Evolutionary conservation across 1,139 yeast species (phyloP), one percentile per base, ranked within the genome.

Genomic region (Eremothecium cymbalariae): DNA sequence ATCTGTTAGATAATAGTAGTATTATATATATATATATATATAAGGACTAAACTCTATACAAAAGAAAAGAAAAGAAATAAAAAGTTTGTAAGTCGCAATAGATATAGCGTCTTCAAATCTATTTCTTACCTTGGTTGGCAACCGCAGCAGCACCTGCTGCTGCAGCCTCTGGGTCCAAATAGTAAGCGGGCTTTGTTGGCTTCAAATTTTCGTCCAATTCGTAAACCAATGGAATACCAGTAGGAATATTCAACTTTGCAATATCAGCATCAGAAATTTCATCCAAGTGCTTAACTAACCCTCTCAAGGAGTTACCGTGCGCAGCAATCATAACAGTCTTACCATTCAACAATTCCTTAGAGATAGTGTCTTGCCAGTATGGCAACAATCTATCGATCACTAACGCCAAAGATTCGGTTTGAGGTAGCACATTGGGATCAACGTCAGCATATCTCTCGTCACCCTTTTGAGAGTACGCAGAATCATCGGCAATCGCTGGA

Each of bases 61-160:
- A n/a, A n/a, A n/a, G n/a, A n/a, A n/a, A n/a, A n/a, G n/a, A n/a
- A n/a, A n/a, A n/a, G n/a, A n/a, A n/a, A n/a, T n/a, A n/a, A n/a
- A n/a, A n/a, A n/a, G n/a, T n/a, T n/a, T n/a, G n/a, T n/a, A n/a
- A n/a, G n/a, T n/a, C n/a, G n/a, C n/a, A n/a, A n/a, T n/a, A n/a
- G n/a, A n/a, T n/a, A n/a, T n/a, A n/a, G n/a, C n/a, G n/a, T n/a
- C n/a, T n/a, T n/a, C n/a, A n/a, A n/a, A 27, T 27, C 25, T 40
- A 34, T 36, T 72, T 72, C 69, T 72, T 70, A 65, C 97, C 97
- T 73, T 88, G 97, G 59, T 85, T 85, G 55, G 97, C 97, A 53
- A 88, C 97, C 42, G 96, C 96, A 58, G 96, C 96, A 49, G 97
- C 97, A 73, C 97, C 97, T 41, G 96, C 96, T 48, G 86, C 95